Evolutionary conservation across 2,329 filamentous ascomycete genomes (phyloP), one percentile per base, ranked within the genome.

Genomic region (Fusarium caatingaense): DNA sequence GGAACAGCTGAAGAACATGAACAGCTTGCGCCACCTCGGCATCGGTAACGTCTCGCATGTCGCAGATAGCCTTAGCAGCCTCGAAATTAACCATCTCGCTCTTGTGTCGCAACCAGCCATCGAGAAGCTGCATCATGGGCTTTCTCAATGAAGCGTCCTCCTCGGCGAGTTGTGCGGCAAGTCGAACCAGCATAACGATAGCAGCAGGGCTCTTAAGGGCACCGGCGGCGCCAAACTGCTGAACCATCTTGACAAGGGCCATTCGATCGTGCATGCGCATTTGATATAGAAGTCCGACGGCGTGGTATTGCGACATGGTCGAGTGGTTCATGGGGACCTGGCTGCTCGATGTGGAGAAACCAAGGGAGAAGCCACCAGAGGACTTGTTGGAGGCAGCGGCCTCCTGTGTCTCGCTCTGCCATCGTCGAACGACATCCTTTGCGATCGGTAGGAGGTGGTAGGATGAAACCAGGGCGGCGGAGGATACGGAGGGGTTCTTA

Each of bases 71-170:
- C 87, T 98, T 98, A 70, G 96, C 96, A 56, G 96, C 96, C 83
- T 99, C 96, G 74, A 99, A 98, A 85, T 98, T 98, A 83, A 99
- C 94, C 93, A 97, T 97, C 81, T 98, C 96, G 81, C 94, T 97
- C 91, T 99, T 98, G 83, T 98, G 95, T 80, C 94, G 90, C 80
- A 99, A 84, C 95, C 95, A 98, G 77, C 94, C 93, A 80, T 98
- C 95, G 76, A 99, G 88, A 72, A 99, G 89, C 82, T 94, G 91
- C 89, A 97, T 96, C 96, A 99, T 99, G 64, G 94, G 94, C 84
- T 93, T 97, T 74, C 95, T 87, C 77, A 98, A 86, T 72, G 93
- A 91, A 41, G 89, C 87, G 76, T 99, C 96, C 78, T 99, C 96
- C 79, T 97, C 94, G 32, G 95, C 95, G 68, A 99, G 86, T 84